Conservation (phyloP, 352 stramenopile genomes). For the Globisporangium splendens region DNA sequence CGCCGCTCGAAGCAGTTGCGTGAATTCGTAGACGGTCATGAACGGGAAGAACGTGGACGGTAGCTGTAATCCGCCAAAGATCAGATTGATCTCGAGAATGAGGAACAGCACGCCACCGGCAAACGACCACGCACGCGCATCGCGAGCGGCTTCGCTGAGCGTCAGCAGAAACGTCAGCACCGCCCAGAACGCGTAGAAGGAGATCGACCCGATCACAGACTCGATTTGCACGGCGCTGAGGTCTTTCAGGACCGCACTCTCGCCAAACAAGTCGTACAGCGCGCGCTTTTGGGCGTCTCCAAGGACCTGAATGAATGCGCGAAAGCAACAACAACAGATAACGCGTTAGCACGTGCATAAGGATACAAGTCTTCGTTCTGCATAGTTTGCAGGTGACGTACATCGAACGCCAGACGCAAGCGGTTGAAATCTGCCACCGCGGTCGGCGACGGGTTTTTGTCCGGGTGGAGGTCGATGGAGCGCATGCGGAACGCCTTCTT, state of each 20-base stretch:
- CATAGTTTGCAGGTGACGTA: conserved; percentile 27
- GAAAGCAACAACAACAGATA: too few species aligned
- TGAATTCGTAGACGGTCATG: conserved; percentile 91
- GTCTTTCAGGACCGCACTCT: conserved; percentile 85
- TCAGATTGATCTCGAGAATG: conserved; percentile 91
- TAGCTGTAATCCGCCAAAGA: conserved; percentile 57
- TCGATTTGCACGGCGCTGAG: conserved; percentile 88
- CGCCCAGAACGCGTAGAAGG: conserved; percentile 95
- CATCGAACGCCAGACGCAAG: conserved; percentile 94
- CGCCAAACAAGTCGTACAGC: conserved; percentile 96
- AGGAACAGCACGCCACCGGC: conserved; percentile 93
- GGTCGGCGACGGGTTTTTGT: conserved; percentile 94
- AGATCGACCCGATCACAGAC: conserved; percentile 87
- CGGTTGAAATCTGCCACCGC: conserved; percentile 92
- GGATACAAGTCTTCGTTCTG: too few species aligned
- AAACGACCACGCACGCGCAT: conserved; percentile 92
- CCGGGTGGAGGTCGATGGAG: conserved; percentile 94
- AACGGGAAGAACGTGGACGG: conserved; percentile 63
- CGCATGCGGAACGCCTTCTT: conserved; percentile 96
- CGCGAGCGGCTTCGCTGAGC: conserved; percentile 84
- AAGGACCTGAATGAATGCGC: conserved; percentile 27
- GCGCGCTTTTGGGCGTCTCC: conserved; percentile 90
- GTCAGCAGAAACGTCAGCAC: conserved; percentile 96
- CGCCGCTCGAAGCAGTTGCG: conserved; percentile 89
- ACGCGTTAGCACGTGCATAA: too few species aligned